Base-by-base conservation (phyloP, 768 basidiomycete genomes). In the Rhizopogon rudus region DNA sequence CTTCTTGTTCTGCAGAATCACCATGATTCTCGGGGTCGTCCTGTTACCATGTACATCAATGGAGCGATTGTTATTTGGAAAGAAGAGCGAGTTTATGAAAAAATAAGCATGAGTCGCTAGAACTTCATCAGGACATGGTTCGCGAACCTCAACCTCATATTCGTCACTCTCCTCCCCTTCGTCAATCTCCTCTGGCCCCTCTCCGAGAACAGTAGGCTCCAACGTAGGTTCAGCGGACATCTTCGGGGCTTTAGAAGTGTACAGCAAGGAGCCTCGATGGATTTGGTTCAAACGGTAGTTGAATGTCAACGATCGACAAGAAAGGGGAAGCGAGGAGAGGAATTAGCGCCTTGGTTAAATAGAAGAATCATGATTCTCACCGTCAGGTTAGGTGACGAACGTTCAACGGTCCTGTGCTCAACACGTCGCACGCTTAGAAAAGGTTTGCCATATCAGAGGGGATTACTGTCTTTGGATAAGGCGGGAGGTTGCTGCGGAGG, bases 141-240 rank as follows among this genome's bases (percentile, higher is more conserved):
- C 43, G 9, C 44, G 52, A n/a, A 68, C 67, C 57, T 69, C 63
- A 25, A 57, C 2, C 0, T 65, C 67, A 45, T 69, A 71, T 1
- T 16, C n/a, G 20, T 68, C 67, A 29, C 60, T 67, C 29, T 70
- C 66, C n/a, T 71, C 69, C 12, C 51, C 67, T 1, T 61, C 63
- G 6, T 60, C 50, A 20, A 5, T 2, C 29, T 56, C 59, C 13
- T 60, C 56, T 7, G 35, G n/a, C 28, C 40, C 44, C 37, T 63
- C 59, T 20, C 57, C 43, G 0, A 6, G 0, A 40, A 46, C 9
- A 9, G 53, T 45, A 5, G 61, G 57, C 33, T 71, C 58, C 9
- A 43, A 20, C 1, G 56, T 16, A 25, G 65, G 60, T 52, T 67
- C 55, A 44, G 62, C 49, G 29, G 64, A 49, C 68, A 69, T 69